phyloP scores from a whole-genome alignment of 2,329 filamentous ascomycete species.

The Venturia effusa region DNA sequence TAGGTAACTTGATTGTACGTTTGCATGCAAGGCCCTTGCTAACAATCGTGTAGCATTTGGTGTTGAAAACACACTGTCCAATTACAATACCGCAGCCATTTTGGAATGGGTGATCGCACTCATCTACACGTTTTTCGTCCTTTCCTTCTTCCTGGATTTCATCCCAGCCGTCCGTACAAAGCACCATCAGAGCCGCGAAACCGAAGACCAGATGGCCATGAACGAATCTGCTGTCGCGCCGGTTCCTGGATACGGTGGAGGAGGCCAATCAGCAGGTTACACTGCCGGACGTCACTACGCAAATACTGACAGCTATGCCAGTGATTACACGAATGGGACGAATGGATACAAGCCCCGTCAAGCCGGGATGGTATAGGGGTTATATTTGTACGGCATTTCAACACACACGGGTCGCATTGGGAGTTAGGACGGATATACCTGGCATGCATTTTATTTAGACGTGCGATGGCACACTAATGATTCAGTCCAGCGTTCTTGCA shows the following conservation, averaged over 20 bases:
- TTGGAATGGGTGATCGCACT: slow-evolving; percentile 73
- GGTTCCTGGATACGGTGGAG: slow-evolving; percentile 11
- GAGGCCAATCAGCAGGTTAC: slow-evolving; percentile 14
- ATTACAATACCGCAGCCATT: slow-evolving; percentile 59
- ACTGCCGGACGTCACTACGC: slow-evolving; percentile 14
- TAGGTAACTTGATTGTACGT: slow-evolving; percentile 27
- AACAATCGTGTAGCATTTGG: slow-evolving; percentile 47
- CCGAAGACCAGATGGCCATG: slow-evolving; percentile 23
- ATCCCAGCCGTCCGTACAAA: slow-evolving; percentile 48
- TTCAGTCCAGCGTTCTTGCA: neutral
- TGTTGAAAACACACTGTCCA: slow-evolving; percentile 36
- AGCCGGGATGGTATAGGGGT: neutral
- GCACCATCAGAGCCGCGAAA: slow-evolving; percentile 17
- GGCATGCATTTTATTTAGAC: neutral
- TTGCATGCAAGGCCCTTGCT: neutral
- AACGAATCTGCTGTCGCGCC: slow-evolving; percentile 2
- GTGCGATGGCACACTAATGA: neutral
- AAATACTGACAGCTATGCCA: slow-evolving; percentile 15
- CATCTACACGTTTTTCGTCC: slow-evolving; percentile 78
- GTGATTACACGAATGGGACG: slow-evolving; percentile 13
- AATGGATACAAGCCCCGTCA: slow-evolving; percentile 12
- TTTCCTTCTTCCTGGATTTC: slow-evolving; percentile 81
- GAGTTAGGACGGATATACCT: slow-evolving; percentile 4
- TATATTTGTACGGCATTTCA: neutral
- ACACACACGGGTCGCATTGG: neutral